A percentile compares a stretch with the other conserved stretches of the same genome.
These are phyloP conservation scores for Chaetomium cochliodes DNA, from an alignment of 495 filamentous ascomycete species.

Conservation along the genomic window DNA sequence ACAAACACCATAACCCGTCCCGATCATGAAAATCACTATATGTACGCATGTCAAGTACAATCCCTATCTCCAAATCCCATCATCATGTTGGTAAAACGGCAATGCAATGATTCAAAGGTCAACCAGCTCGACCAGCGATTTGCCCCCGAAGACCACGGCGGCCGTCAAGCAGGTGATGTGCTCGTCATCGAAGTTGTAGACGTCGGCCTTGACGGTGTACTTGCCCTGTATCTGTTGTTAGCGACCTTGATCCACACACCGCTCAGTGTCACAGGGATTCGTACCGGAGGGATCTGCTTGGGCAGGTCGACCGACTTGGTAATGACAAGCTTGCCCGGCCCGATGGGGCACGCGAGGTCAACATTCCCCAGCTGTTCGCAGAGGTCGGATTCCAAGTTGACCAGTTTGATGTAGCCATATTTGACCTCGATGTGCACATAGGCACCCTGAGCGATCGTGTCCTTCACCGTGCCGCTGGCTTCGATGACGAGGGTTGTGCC, in stretches of 20 bases:
- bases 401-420: slow-evolving; percentile 86
- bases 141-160: slow-evolving; percentile 54
- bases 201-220: slow-evolving; percentile 86
- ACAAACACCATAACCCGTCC: slow-evolving; percentile 9
- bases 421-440: slow-evolving; percentile 81
- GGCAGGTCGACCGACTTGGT: slow-evolving; percentile 83
- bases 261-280: slow-evolving; percentile 33
- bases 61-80: background rate
- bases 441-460: slow-evolving; percentile 71
- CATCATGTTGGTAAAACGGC: background rate
- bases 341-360: slow-evolving; percentile 83
- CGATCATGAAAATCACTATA: slow-evolving; percentile 3
- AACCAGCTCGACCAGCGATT: slow-evolving; percentile 18
- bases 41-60: slow-evolving; percentile 19
- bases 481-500: slow-evolving; percentile 76
- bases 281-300: slow-evolving; percentile 82
- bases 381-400: slow-evolving; percentile 74
- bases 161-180: slow-evolving; percentile 83
- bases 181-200: slow-evolving; percentile 62
- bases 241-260: background rate
- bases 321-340: slow-evolving; percentile 68
- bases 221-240: slow-evolving; percentile 60
- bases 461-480: slow-evolving; percentile 67
- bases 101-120: slow-evolving; percentile 29
- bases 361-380: slow-evolving; percentile 87